Percentiles rank a stretch among this genome's conserved stretches.
These are phyloP conservation scores for Ceratobasidium sp. DNA, from an alignment of 1,284 basidiomycete genomes.

Conservation along the genomic window DNA sequence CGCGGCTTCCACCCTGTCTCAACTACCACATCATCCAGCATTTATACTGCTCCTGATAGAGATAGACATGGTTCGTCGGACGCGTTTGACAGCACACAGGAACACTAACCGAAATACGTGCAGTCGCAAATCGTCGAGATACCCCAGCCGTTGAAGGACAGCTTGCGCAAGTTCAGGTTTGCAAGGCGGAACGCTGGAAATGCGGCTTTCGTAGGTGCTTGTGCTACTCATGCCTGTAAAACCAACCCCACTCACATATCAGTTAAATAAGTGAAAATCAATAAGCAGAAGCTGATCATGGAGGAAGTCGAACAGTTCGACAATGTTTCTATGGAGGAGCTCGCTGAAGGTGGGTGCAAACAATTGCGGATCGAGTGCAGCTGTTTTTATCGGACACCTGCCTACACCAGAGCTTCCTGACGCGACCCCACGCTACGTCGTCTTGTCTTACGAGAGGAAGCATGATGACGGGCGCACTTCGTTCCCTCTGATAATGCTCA, in stretches of 20 bases:
- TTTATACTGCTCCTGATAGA: neutral
- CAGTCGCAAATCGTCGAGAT: slow-evolving; percentile 85
- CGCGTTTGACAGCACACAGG: neutral
- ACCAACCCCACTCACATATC: neutral
- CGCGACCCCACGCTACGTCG: slow-evolving; percentile 87
- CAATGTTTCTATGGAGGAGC: slow-evolving; percentile 79
- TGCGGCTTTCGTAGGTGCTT: slow-evolving; percentile 72
- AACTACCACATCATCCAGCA: slow-evolving; percentile 13
- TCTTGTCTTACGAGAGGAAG: slow-evolving; percentile 83
- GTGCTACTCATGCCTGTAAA: neutral
- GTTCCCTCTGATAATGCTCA: slow-evolving; percentile 84
- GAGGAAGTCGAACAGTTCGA: slow-evolving; percentile 84
- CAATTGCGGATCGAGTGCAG: slow-evolving; percentile 1
- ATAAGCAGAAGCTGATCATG: slow-evolving; percentile 81
- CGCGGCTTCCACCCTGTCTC: neutral
- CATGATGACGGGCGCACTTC: slow-evolving; percentile 88
- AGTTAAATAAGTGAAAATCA: slow-evolving; percentile 76
- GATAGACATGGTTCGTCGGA: neutral
- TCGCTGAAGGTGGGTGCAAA: slow-evolving; percentile 74
- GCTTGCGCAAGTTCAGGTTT: slow-evolving; percentile 86
- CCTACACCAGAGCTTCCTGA: slow-evolving; percentile 80
- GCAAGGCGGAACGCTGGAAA: slow-evolving; percentile 71
- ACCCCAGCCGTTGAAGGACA: slow-evolving; percentile 76
- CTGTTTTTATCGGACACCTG: too few species aligned
- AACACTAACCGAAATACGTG: neutral